These are phyloP conservation scores for Diutina ranongensis DNA, from an alignment of 1,139 yeast genomes.

Conservation along the genomic window DNA sequence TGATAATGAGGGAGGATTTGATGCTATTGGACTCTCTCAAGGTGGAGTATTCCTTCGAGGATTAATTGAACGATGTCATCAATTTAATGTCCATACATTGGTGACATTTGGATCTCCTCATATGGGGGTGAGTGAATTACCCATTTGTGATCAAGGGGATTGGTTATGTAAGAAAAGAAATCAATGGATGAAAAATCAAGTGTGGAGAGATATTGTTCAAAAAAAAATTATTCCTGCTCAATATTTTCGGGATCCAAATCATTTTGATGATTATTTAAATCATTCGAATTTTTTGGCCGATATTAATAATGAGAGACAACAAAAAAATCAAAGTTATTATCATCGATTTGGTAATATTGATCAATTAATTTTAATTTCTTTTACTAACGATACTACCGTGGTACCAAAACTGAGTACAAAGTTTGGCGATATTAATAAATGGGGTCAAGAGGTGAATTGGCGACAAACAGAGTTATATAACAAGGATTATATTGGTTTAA, in stretches of 20 bases:
- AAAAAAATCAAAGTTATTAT: constrained; percentile 20
- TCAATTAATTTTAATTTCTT: constrained; percentile 47
- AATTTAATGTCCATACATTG: constrained; percentile 38
- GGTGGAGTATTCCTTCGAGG: constrained; percentile 70
- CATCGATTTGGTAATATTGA: constrained; percentile 32
- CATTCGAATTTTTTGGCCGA: constrained; percentile 49
- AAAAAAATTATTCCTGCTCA: constrained; percentile 58
- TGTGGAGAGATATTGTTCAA: constrained; percentile 52
- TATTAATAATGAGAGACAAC: constrained; percentile 45
- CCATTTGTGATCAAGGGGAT: constrained; percentile 43
- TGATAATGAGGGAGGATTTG: constrained; percentile 44
- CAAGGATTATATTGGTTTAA: constrained; percentile 51
- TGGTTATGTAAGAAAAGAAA: constrained; percentile 55
- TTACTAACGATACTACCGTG: constrained; percentile 50
- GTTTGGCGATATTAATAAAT: constrained; percentile 45
- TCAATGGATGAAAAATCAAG: constrained; percentile 41
- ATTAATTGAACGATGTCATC: constrained; percentile 44
- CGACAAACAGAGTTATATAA: constrained; percentile 37
- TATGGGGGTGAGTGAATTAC: constrained; percentile 63
- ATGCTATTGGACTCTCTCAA: constrained; percentile 73
- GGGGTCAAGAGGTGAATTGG: constrained; percentile 33
- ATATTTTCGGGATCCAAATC: constrained; percentile 49
- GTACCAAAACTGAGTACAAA: constrained; percentile 66
- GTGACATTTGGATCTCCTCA: constrained; percentile 80
- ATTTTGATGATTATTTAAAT: constrained; percentile 35